Evolutionary conservation across 305 asterid genomes (phyloP).

Genomic region (Caryopteris hybrid): DNA sequence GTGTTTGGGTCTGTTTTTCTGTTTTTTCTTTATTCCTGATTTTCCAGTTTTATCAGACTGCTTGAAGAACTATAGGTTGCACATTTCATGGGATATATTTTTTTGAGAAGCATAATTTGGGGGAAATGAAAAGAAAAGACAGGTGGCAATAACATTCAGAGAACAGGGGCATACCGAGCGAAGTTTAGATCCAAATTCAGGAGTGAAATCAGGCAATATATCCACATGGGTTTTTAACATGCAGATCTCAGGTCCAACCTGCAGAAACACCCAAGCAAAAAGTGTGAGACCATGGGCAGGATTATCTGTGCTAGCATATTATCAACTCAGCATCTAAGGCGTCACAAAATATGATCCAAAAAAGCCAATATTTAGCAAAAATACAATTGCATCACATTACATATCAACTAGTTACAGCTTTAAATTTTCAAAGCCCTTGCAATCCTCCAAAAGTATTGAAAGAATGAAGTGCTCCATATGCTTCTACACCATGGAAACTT

Average conservation of each 20-base stretch:
- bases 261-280: slow-evolving; percentile 26
- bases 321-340: not conserved
- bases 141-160: not conserved
- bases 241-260: slow-evolving; percentile 98
- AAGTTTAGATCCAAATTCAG: slow-evolving; percentile 89
- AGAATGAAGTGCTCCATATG: not conserved
- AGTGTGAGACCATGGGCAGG: slow-evolving; percentile 10
- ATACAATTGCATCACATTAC: not conserved
- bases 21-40: too few species aligned
- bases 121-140: too few species aligned
- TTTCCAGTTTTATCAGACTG: too few species aligned
- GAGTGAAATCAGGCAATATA: slow-evolving; percentile 89
- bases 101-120: too few species aligned
- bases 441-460: slow-evolving; percentile 3
- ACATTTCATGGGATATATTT: too few species aligned
- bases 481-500: slow-evolving; percentile 2
- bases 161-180: slow-evolving; percentile 57
- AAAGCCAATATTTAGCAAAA: not conserved
- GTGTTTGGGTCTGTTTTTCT: too few species aligned
- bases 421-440: not conserved
- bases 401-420: not conserved
- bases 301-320: not conserved
- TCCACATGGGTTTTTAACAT: slow-evolving; percentile 97
- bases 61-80: too few species aligned
- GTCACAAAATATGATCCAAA: not conserved